Evolutionary conservation across 176 grass and related monocot species (phyloP), one percentile per base, ranked within the genome.

Genomic region (Aegilops sharonensis): DNA sequence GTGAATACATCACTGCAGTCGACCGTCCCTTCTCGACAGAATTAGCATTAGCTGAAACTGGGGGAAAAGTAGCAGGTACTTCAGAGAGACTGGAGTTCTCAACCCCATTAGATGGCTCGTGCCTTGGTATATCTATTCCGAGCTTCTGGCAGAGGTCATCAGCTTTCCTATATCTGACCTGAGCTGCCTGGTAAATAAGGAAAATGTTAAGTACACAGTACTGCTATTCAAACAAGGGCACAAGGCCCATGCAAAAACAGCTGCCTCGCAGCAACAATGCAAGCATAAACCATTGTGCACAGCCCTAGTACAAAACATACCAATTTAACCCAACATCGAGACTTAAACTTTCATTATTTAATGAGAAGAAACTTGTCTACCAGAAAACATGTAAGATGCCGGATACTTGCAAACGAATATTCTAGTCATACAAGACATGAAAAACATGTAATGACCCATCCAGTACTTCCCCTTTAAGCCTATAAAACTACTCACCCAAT

Each of bases 161-260:
- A 75, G 86, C 90, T 87, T 89, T 91, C 78, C 86, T 85, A 9
- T 78, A 94, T 23, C 84, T 69, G n/a, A 79, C 81, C 74, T 98
- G 87, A 93, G 84, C 91, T 24, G 65, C 84, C 93, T 95, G 86
- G 67, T 81, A 71, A 71, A 88, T 54, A 80, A 82, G 77, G 73
- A 24, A 83, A 89, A 52, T 12, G 36, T 88, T 88, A 50, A 84
- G 68, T 77, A 84, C 72, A 76, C 17, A 52, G 72, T 52, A 75
- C 24, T 4, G 72, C 43, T 50, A 30, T 75, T 75, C 72, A 75
- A 74, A 43, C 10, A 43, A 43, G 42, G 42, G 42, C 42, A 45
- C 40, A 21, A 39, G 20, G 11, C 20, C 20, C 68, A 23, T 72
- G 36, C 69, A 72, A 42, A 72, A 72, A 21, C 37, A n/a, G 69